Evolutionary conservation across 2,329 filamentous ascomycete species (phyloP).

Genomic region (Trichoderma oligosporum): DNA sequence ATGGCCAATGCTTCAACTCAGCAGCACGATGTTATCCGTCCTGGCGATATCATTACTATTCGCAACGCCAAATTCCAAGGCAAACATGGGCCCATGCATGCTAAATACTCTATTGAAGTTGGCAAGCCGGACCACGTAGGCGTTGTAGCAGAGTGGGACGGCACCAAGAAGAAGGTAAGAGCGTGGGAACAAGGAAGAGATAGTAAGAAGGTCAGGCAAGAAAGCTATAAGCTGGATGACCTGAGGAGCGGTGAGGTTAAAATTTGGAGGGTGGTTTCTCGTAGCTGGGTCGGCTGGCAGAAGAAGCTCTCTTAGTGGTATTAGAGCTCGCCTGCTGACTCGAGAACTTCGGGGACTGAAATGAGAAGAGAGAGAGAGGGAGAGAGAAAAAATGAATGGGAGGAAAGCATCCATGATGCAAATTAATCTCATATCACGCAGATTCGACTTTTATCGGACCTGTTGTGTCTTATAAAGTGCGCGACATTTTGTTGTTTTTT

Average conservation of each 20-base stretch:
- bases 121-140: conserved; percentile 87
- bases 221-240: conserved; percentile 93
- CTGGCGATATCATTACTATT: conserved; percentile 88
- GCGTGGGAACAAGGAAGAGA: conserved; percentile 95
- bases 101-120: conserved; percentile 85
- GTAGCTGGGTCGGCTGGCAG: conserved; percentile 90
- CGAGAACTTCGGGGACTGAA: background rate
- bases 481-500: background rate
- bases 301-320: conserved; percentile 37
- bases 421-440: conserved; percentile 9
- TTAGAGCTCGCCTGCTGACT: background rate
- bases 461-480: background rate
- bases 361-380: background rate
- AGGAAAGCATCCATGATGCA: background rate
- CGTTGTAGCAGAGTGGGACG: conserved; percentile 94
- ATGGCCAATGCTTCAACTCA: conserved; percentile 89
- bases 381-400: background rate
- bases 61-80: conserved; percentile 93
- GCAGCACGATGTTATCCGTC: conserved; percentile 86
- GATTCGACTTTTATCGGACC: background rate
- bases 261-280: conserved; percentile 93
- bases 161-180: conserved; percentile 94
- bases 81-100: conserved; percentile 91
- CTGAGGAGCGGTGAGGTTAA: conserved; percentile 90
- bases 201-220: conserved; percentile 80